Evolutionary conservation across 208 protist species (phyloP).

Genomic region (Chromosphaera perkinsii): DNA sequence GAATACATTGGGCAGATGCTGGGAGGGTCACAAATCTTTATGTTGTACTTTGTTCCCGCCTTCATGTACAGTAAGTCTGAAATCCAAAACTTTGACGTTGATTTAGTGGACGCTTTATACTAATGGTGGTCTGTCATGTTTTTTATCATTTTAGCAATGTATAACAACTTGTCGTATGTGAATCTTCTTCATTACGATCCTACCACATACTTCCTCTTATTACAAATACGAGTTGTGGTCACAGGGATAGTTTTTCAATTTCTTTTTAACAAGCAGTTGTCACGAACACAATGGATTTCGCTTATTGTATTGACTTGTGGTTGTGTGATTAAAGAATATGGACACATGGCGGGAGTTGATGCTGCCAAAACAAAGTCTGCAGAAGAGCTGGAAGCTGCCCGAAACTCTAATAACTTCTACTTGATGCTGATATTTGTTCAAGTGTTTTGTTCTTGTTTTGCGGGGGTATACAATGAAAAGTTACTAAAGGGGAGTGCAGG

Average conservation of each 20-base stretch:
- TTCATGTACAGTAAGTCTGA: conserved; percentile 41
- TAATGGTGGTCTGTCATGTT: no score
- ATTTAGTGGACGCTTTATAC: no score
- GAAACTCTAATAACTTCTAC: conserved; percentile 24
- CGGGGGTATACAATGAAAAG: conserved; percentile 43
- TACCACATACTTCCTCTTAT: conserved; percentile 38
- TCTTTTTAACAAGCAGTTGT: conserved; percentile 31
- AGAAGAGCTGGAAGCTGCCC: no score
- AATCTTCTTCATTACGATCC: conserved; percentile 39
- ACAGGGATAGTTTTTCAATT: conserved; percentile 41
- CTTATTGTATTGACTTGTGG: conserved; percentile 29
- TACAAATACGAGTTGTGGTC: conserved; percentile 41
- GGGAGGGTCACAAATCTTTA: neutral
- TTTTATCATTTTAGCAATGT: no score
- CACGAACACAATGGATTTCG: conserved; percentile 29
- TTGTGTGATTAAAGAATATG: conserved; percentile 40
- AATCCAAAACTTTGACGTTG: no score
- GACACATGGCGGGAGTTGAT: no score
- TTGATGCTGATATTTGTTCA: conserved; percentile 32
- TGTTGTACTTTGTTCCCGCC: conserved; percentile 30
- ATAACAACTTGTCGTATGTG: conserved; percentile 43
- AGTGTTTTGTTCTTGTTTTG: conserved; percentile 41
- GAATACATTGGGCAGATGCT: neutral
- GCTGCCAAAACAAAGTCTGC: no score
- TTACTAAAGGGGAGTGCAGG: conserved; percentile 29